These are phyloP conservation scores for Neotropicomus parvogracilis DNA, from an alignment of 1,284 basidiomycete genomes.

Conservation along the genomic window DNA sequence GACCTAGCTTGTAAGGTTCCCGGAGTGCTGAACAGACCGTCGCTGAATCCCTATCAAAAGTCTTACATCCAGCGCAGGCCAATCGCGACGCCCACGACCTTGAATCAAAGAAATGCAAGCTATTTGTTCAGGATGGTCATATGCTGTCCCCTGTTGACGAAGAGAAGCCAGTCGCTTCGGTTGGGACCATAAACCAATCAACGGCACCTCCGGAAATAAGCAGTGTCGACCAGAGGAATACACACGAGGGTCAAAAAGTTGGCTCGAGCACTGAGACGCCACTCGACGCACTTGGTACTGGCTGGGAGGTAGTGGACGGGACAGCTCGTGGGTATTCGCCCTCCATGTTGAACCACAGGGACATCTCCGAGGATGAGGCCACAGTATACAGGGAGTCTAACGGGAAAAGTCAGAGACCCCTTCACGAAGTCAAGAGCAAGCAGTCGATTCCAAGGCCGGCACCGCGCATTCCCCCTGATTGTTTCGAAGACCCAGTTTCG, in stretches of 20 bases:
- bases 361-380: constrained; percentile 49
- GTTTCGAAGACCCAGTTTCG: constrained; percentile 84
- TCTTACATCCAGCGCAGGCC: constrained; percentile 35
- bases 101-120: constrained; percentile 26
- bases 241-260: constrained; percentile 13
- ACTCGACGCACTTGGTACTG: constrained; percentile 37
- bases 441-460: constrained; percentile 61
- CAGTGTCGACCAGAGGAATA: constrained; percentile 26
- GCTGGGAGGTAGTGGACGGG: constrained; percentile 42
- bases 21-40: constrained; percentile 42
- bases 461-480: constrained; percentile 71
- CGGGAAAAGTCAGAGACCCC: constrained; percentile 58
- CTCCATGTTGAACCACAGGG: constrained; percentile 41
- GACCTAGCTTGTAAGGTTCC: constrained; percentile 35
- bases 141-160: constrained; percentile 54
- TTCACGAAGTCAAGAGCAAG: constrained; percentile 53
- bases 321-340: constrained; percentile 49
- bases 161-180: constrained; percentile 51
- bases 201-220: constrained; percentile 33
- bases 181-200: constrained; percentile 62
- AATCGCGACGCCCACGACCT: constrained; percentile 2
- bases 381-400: constrained; percentile 48
- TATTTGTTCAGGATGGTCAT: constrained; percentile 48
- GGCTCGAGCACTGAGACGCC: constrained; percentile 17
- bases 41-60: constrained; percentile 36